phyloP scores from a whole-genome alignment of 2,329 filamentous ascomycete species.

The Clarireedia sp. region DNA sequence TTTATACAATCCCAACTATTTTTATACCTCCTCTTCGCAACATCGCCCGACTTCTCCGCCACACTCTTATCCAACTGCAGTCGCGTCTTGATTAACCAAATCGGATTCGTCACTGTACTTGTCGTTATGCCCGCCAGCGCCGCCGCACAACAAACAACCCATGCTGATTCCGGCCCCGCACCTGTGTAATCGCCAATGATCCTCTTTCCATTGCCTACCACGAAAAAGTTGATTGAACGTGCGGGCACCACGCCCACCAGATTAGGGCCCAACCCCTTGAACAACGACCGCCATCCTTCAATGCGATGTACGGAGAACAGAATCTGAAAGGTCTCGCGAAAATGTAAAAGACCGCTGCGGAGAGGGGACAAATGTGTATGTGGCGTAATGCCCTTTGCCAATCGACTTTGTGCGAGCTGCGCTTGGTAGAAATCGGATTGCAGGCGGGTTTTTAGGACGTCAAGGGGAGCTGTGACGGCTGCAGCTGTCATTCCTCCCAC shows the following conservation, averaged over 20 bases:
- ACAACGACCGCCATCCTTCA: conserved; percentile 81
- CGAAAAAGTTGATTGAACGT: conserved; percentile 86
- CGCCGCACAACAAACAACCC: conserved; percentile 72
- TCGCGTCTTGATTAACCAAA: conserved; percentile 93
- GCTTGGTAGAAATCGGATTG: conserved; percentile 93
- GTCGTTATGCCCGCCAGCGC: conserved; percentile 75
- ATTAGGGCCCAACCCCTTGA: conserved; percentile 89
- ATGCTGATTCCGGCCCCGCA: conserved; percentile 58
- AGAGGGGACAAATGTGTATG: conserved; percentile 53
- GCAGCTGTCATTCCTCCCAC: conserved; percentile 86
- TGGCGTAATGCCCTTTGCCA: conserved; percentile 42
- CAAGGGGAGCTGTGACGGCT: conserved; percentile 86
- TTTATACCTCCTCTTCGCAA: conserved; percentile 61
- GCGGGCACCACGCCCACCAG: conserved; percentile 84
- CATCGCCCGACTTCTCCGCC: conserved; percentile 48
- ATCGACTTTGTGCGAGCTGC: conserved; percentile 62
- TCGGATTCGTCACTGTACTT: conserved; percentile 86
- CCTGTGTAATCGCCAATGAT: conserved; percentile 71
- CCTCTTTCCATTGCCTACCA: conserved; percentile 86
- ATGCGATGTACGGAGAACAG: conserved; percentile 69
- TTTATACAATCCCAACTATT: conserved; percentile 84
- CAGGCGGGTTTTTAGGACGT: conserved; percentile 86
- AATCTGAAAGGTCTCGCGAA: conserved; percentile 80
- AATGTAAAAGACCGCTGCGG: conserved; percentile 62
- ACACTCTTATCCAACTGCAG: conserved; percentile 85